These are phyloP conservation scores for Corylus heterophylla DNA, from an alignment of 306 rosid species.

Conservation along the genomic window DNA sequence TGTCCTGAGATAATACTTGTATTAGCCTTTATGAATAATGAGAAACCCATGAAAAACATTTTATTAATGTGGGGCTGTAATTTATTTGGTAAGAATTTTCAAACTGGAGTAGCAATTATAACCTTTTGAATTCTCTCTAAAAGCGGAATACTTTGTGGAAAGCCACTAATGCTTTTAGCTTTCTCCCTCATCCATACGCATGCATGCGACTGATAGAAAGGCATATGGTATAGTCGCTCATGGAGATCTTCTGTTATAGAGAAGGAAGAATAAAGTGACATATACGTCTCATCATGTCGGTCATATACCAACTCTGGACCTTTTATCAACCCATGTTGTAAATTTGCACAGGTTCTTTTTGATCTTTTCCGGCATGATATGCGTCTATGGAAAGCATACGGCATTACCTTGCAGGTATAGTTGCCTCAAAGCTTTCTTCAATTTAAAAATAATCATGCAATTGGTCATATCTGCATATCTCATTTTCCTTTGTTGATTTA, in stretches of 20 bases:
- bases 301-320: conserved; percentile 11
- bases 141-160: background rate
- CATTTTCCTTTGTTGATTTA: conserved; percentile 15
- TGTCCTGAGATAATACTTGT: background rate
- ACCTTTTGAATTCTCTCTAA: background rate
- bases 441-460: conserved; percentile 11
- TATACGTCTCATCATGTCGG: background rate
- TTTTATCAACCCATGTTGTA: conserved; percentile 22
- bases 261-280: background rate
- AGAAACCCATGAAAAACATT: background rate
- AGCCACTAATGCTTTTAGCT: background rate
- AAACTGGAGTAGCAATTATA: background rate
- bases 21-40: background rate
- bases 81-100: background rate
- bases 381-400: conserved; percentile 85
- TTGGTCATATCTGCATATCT: background rate
- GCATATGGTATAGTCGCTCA: background rate
- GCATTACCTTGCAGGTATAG: conserved; percentile 74
- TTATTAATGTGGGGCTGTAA: background rate
- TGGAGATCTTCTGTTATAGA: background rate
- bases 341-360: conserved; percentile 67
- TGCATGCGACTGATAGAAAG: background rate
- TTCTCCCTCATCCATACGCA: background rate
- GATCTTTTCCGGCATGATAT: conserved; percentile 79
- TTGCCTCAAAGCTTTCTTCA: conserved; percentile 10